Evolutionary conservation across 164 flowering plant genomes (phyloP).

Genomic region (Euptelea pleiosperma): DNA sequence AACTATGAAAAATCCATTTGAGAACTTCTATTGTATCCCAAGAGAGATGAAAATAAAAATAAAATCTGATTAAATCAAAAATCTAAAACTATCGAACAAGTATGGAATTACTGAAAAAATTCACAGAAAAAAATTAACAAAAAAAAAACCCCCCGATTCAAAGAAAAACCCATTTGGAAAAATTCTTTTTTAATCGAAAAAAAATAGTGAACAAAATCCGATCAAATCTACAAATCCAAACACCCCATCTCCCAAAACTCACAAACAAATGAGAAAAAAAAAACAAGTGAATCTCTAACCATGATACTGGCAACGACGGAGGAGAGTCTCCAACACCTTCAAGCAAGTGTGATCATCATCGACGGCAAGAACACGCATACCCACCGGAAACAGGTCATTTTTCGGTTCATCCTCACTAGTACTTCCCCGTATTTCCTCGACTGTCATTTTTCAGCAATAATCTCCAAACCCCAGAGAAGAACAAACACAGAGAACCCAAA

Average conservation of each 20-base stretch:
- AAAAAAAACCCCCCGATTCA: too few relatives aligned
- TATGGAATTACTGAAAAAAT: too few relatives aligned
- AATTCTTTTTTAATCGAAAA: too few relatives aligned
- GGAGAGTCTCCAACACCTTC: slow-evolving; percentile 39
- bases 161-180: neutral
- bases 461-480: slow-evolving; percentile 1
- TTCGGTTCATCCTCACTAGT: slow-evolving; percentile 22
- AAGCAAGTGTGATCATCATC: slow-evolving; percentile 66
- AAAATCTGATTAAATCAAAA: neutral
- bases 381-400: slow-evolving; percentile 52
- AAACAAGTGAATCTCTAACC: slow-evolving; percentile 35
- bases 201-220: too few relatives aligned
- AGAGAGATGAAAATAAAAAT: neutral
- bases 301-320: slow-evolving; percentile 51
- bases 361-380: slow-evolving; percentile 65
- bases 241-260: slow-evolving; percentile 5
- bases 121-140: too few relatives aligned
- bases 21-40: neutral
- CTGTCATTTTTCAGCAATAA: slow-evolving; percentile 51
- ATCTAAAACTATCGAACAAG: too few relatives aligned
- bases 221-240: too few relatives aligned
- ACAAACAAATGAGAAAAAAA: neutral
- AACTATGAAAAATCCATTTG: slow-evolving; percentile 4
- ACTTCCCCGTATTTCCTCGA: slow-evolving; percentile 18
- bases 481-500: neutral